phyloP scores from a whole-genome alignment of 345 rosid genomes.

The Mallotus nudiflorus region DNA sequence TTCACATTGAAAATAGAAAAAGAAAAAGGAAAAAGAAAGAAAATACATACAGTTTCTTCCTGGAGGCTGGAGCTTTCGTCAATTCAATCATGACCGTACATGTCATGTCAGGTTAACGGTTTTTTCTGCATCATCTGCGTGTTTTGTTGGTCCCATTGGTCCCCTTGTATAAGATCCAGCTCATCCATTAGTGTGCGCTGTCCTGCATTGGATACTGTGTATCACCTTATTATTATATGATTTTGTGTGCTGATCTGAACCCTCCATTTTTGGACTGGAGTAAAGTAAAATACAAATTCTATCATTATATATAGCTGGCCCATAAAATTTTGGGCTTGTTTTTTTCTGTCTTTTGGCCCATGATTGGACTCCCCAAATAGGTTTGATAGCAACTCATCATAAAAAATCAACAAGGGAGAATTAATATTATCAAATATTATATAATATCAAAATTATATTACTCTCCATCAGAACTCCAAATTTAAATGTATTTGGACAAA shows the following conservation, averaged over 20 bases:
- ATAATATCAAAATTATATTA: no score
- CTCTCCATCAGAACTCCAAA: no score
- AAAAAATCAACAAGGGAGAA: no score
- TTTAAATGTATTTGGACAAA: no score
- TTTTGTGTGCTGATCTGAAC: slow-evolving; percentile 14
- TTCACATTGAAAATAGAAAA: no score
- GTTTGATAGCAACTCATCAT: no score
- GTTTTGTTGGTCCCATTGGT: slow-evolving; percentile 17
- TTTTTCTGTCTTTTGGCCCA: no score
- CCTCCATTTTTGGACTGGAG: slow-evolving; percentile 20
- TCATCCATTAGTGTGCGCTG: slow-evolving; percentile 28
- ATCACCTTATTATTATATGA: background rate
- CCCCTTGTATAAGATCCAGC: slow-evolving; percentile 29
- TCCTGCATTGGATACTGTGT: background rate
- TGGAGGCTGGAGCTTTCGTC: background rate
- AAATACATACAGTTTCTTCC: no score
- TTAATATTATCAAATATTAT: no score
- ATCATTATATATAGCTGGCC: background rate
- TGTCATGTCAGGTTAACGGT: slow-evolving; percentile 39
- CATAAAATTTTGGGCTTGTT: no score
- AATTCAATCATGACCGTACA: slow-evolving; percentile 40
- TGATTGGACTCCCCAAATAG: no score
- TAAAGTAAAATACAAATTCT: background rate
- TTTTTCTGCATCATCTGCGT: slow-evolving; percentile 4
- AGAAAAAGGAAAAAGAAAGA: no score